Conservation (phyloP, 495 filamentous ascomycete genomes). For the Penicillium pulvis region DNA sequence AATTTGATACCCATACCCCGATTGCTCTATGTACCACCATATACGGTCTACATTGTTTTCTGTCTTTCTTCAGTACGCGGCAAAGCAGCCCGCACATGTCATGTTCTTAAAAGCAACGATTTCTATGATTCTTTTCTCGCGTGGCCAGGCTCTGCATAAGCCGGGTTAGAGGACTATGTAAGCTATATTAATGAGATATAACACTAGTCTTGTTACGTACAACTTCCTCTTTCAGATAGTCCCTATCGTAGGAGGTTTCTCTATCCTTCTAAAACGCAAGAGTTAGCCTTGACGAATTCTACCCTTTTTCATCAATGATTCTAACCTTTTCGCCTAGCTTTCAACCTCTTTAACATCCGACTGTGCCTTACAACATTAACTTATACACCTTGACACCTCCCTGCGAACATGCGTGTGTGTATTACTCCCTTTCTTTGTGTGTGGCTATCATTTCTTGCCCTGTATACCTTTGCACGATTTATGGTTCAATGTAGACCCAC, state of each 20-base stretch:
- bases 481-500: too few relatives aligned
- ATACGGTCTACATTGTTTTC: slow-evolving; percentile 21
- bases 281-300: too few relatives aligned
- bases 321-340: too few relatives aligned
- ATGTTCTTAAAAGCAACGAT: slow-evolving; percentile 21
- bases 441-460: too few relatives aligned
- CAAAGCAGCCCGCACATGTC: neutral
- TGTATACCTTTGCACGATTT: neutral
- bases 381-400: too few relatives aligned
- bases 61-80: neutral
- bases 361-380: too few relatives aligned
- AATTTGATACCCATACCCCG: slow-evolving; percentile 48
- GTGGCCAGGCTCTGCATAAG: slow-evolving; percentile 4
- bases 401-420: too few relatives aligned
- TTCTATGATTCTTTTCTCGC: slow-evolving; percentile 11
- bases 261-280: too few relatives aligned
- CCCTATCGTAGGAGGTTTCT: too few relatives aligned
- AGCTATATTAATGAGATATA: neutral
- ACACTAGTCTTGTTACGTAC: neutral
- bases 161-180: neutral
- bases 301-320: too few relatives aligned
- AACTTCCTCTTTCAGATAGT: neutral
- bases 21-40: slow-evolving; percentile 34
- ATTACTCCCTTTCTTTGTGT: too few relatives aligned
- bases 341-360: too few relatives aligned